phyloP scores from a whole-genome alignment of 768 basidiomycete species.

The Pisolithus albus region DNA sequence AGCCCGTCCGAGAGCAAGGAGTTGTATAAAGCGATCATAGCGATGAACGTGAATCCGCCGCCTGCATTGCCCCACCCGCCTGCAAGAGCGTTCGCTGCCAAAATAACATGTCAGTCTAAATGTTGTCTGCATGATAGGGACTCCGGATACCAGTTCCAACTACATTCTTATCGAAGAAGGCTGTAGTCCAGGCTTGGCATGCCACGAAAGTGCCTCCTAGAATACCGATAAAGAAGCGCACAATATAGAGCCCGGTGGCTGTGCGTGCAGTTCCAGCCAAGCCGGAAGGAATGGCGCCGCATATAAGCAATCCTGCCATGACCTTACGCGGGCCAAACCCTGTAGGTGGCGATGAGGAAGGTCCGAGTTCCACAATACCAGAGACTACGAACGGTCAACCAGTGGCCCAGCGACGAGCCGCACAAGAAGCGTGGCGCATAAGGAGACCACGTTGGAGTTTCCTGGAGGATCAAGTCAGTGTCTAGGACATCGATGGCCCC shows the following conservation, averaged over 20 bases:
- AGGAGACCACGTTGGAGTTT: conserved; percentile 45
- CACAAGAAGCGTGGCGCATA: conserved; percentile 42
- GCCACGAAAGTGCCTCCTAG: conserved; percentile 57
- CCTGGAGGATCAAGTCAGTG: conserved; percentile 12
- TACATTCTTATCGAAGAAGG: conserved; percentile 48
- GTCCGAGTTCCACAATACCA: background rate
- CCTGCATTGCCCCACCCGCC: conserved; percentile 48
- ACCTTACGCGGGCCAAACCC: conserved; percentile 46
- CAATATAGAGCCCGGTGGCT: conserved; percentile 33
- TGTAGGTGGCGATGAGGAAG: conserved; percentile 3
- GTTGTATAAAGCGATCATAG: conserved; percentile 50
- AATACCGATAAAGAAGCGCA: conserved; percentile 57
- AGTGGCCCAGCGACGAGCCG: conserved; percentile 45
- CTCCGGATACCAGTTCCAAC: conserved; percentile 29
- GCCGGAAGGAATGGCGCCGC: conserved; percentile 54
- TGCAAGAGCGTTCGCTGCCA: conserved; percentile 48
- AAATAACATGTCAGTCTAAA: conserved; percentile 11
- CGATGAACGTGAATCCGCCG: conserved; percentile 47
- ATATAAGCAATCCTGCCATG: conserved; percentile 47
- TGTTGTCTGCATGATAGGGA: background rate
- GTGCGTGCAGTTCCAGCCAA: conserved; percentile 45
- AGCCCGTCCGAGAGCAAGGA: conserved; percentile 32
- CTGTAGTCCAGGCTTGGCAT: conserved; percentile 55
- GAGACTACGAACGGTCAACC: conserved; percentile 31
- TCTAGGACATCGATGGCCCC: background rate